Percentiles rank a stretch among this genome's conserved stretches.
These are phyloP conservation scores for Citrullus colocynthis DNA, from an alignment of 306 rosid genomes.

Conservation along the genomic window DNA sequence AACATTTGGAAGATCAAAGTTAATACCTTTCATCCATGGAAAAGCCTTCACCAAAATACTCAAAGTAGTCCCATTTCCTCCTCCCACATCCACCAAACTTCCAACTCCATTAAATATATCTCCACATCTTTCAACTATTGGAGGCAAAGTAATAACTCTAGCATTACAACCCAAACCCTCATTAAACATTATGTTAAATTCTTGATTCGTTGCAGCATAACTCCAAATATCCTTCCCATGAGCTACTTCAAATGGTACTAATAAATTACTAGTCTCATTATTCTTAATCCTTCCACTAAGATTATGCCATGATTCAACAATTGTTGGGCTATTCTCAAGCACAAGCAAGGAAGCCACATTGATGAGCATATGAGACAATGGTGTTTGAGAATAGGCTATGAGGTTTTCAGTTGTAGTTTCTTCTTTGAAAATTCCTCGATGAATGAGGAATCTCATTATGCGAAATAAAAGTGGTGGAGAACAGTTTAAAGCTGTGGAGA, in stretches of 20 bases:
- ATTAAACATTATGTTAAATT: constrained; percentile 30
- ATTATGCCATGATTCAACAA: constrained; percentile 21
- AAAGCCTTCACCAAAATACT: constrained; percentile 18
- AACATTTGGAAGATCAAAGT: constrained; percentile 68
- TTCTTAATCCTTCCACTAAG: constrained; percentile 11
- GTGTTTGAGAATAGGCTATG: neutral
- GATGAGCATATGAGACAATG: neutral
- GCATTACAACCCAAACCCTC: constrained; percentile 59
- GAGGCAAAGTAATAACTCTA: constrained; percentile 14
- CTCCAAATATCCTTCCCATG: constrained; percentile 48
- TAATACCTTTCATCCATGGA: constrained; percentile 41
- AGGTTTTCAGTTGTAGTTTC: neutral
- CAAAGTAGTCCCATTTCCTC: constrained; percentile 50
- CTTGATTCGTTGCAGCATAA: constrained; percentile 16
- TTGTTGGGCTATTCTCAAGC: constrained; percentile 13
- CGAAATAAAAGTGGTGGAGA: neutral
- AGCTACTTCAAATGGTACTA: constrained; percentile 16
- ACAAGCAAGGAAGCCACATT: constrained; percentile 10
- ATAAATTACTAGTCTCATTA: neutral
- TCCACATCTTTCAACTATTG: constrained; percentile 17
- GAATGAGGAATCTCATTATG: neutral
- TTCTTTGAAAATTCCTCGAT: neutral
- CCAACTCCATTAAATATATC: constrained; percentile 31
- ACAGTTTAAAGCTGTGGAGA: neutral
- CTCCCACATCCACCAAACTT: constrained; percentile 64